Conservation (phyloP, 495 filamentous ascomycete species). For the Aspergillus campestris region DNA sequence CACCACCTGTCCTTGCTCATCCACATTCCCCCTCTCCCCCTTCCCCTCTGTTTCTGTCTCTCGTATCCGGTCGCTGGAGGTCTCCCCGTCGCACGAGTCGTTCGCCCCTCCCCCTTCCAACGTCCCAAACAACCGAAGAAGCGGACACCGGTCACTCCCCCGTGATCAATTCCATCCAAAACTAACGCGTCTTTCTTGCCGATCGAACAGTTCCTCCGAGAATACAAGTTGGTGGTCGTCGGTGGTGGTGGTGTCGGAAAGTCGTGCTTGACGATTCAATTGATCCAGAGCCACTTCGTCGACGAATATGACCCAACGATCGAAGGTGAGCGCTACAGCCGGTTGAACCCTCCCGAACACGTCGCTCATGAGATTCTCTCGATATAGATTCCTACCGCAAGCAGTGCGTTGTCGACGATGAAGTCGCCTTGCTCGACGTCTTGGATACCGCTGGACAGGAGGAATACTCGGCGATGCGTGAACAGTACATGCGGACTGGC, state of each 20-base stretch:
- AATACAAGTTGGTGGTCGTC: slow-evolving; percentile 98
- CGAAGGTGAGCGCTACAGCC: slow-evolving; percentile 61
- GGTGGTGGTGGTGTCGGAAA: slow-evolving; percentile 98
- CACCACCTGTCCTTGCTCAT: background rate
- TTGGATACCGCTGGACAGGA: slow-evolving; percentile 97
- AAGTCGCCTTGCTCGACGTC: slow-evolving; percentile 93
- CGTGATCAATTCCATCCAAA: slow-evolving; percentile 4
- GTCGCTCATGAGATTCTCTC: slow-evolving; percentile 12
- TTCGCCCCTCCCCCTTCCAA: background rate
- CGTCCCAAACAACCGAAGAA: background rate
- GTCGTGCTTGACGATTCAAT: slow-evolving; percentile 97
- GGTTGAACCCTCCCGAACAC: slow-evolving; percentile 3
- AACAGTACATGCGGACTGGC: slow-evolving; percentile 99
- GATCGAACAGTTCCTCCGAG: slow-evolving; percentile 71
- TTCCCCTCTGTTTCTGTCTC: slow-evolving; percentile 1
- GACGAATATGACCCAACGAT: slow-evolving; percentile 99
- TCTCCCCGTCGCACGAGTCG: background rate
- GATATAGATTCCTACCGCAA: slow-evolving; percentile 93
- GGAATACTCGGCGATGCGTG: slow-evolving; percentile 98
- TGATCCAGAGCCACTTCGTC: slow-evolving; percentile 98
- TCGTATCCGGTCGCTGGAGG: background rate
- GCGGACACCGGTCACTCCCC: background rate
- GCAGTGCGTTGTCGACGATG: slow-evolving; percentile 97
- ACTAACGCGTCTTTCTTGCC: background rate
- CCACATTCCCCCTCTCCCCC: slow-evolving; percentile 1